Base-by-base conservation (phyloP, 2,329 filamentous ascomycete species). In the Geoglossum cookeanum region DNA sequence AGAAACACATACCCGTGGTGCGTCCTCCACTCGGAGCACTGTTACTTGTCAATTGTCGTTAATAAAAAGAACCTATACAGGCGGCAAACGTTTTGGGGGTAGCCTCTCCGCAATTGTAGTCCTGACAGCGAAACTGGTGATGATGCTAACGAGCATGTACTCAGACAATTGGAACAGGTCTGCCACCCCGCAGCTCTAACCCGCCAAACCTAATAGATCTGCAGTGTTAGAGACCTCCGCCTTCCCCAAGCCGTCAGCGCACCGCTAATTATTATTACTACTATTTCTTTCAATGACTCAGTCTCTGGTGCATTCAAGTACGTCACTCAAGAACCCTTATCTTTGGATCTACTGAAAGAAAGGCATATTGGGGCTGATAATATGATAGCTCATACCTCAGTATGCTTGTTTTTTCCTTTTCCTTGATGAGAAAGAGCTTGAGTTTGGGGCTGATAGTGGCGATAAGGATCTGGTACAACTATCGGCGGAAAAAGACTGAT, bases 401-500 rank as follows among this genome's bases (percentile, higher is more conserved):
- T 64, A 61, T 51, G 63, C n/a, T 11, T 32, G 4, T 17, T 58
- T 62, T 55, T 22, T 2, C 22, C 22, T 22, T 22, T 45, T 17
- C 8, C 13, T 11, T 22, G 29, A 30, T 55, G 49, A 8, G 6
- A 56, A 57, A 59, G 49, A 53, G 27, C n/a, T 44, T 15, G n/a
- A 32, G n/a, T 32, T 32, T 29, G 13, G 17, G 15, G 7, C 33
- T 56, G 33, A 58, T 48, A 27, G n/a, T n/a, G 9, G 30, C 39
- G 47, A 29, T 13, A 51, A 55, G 52, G 39, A 81, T 83, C 69
- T 81, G 77, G 76, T 74, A 77, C 59, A 83, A 81, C 64, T 83
- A 77, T 74, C 71, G 72, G 22, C 73, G 69, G 11, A 82, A 83
- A 64, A 75, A 73, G 59, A 83, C 79, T 0, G 78, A 82, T 44